phyloP scores from a whole-genome alignment of 306 rosid species.

The Pyrus bretschneideri region DNA sequence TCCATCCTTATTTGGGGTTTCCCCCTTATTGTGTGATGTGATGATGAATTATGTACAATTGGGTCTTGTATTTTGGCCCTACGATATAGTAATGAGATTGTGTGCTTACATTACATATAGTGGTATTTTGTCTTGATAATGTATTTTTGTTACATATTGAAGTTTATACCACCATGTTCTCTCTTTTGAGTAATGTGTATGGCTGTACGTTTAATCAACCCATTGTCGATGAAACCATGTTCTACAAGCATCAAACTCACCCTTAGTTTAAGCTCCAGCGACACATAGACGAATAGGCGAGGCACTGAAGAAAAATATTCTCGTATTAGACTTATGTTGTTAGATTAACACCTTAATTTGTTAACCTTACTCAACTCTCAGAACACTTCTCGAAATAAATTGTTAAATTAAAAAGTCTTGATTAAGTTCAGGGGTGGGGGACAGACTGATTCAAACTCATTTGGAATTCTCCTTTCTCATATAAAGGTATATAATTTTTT shows the following conservation, averaged over 20 bases:
- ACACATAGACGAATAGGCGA: no score
- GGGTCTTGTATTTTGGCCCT: not conserved
- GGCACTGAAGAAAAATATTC: no score
- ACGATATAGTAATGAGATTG: not conserved
- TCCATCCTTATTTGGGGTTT: conserved; percentile 5
- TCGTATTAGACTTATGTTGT: no score
- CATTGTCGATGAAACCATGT: not conserved
- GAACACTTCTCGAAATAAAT: no score
- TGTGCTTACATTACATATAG: not conserved
- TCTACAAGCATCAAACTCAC: not conserved
- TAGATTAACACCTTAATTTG: no score
- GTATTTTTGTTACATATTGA: not conserved
- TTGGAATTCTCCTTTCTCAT: no score
- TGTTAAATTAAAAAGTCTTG: no score
- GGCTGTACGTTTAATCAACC: not conserved
- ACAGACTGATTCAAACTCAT: no score
- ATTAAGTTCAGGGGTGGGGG: no score
- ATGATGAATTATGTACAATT: not conserved
- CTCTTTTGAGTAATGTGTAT: not conserved
- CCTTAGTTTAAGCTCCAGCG: not conserved
- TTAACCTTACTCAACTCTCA: no score
- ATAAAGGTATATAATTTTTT: no score
- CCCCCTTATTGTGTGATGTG: conserved; percentile 12
- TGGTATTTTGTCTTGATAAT: not conserved
- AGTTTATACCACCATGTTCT: not conserved